Conservation (phyloP, 768 basidiomycete genomes). For the Megacollybia marginata region DNA sequence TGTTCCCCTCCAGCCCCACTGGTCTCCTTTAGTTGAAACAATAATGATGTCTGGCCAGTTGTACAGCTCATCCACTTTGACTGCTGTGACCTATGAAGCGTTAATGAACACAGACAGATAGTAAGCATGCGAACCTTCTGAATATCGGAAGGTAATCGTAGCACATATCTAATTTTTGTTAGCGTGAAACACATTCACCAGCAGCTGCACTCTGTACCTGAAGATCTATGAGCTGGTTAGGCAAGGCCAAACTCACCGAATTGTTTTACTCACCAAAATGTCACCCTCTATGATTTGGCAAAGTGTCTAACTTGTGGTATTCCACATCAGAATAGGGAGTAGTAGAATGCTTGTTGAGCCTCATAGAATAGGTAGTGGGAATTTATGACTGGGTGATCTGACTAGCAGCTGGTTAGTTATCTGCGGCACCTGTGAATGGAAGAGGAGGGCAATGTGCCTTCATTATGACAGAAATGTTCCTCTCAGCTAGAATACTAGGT, state of each 20-base stretch:
- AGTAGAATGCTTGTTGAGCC: no score
- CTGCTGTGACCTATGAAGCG: slow-evolving; percentile 22
- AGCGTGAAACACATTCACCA: not conserved
- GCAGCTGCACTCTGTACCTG: not conserved
- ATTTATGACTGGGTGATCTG: no score
- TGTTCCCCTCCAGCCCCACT: slow-evolving; percentile 14
- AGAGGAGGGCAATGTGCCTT: slow-evolving; percentile 28
- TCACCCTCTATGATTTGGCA: slow-evolving; percentile 45
- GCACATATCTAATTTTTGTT: slow-evolving; percentile 46
- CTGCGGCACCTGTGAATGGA: no score
- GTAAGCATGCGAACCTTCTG: slow-evolving; percentile 45
- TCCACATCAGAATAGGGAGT: slow-evolving; percentile 31
- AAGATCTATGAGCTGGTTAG: no score
- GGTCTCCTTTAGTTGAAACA: slow-evolving; percentile 28
- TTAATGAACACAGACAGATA: not conserved
- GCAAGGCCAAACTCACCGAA: not conserved
- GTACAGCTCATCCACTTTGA: slow-evolving; percentile 50
- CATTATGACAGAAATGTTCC: slow-evolving; percentile 50
- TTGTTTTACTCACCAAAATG: slow-evolving; percentile 47
- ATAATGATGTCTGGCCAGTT: slow-evolving; percentile 54
- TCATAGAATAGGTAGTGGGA: slow-evolving; percentile 57
- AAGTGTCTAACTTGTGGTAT: slow-evolving; percentile 30
- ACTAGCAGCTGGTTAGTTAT: no score
- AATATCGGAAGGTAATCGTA: slow-evolving; percentile 65
- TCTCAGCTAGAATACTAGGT: slow-evolving; percentile 32